These are phyloP conservation scores for Globisporangium recalcitrans DNA, from an alignment of 352 stramenopile species.

Conservation along the genomic window DNA sequence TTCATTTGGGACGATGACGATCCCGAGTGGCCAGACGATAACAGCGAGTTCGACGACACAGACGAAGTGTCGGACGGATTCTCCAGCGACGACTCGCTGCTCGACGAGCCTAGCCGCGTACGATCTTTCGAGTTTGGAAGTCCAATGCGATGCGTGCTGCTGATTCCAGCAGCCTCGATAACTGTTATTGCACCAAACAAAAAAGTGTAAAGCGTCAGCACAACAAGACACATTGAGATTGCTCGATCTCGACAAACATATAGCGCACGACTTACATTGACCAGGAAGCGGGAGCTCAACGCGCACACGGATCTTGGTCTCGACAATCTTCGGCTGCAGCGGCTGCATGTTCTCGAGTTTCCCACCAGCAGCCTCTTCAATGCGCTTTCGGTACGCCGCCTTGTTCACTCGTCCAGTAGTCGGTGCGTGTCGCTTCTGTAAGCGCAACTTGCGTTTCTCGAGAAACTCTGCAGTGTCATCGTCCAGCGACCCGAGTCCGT, in stretches of 20 bases:
- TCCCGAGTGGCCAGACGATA: slow-evolving; percentile 41
- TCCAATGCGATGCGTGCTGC: slow-evolving; percentile 13
- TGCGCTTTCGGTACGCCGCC: slow-evolving; percentile 58
- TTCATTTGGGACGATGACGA: slow-evolving; percentile 26
- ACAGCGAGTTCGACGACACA: slow-evolving; percentile 22
- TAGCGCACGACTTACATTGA: slow-evolving; percentile 47
- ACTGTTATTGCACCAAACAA: slow-evolving; percentile 20
- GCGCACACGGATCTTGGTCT: slow-evolving; percentile 57
- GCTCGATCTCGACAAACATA: background rate
- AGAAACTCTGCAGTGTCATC: slow-evolving; percentile 67
- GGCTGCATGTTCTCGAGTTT: slow-evolving; percentile 78
- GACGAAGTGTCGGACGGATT: slow-evolving; percentile 54
- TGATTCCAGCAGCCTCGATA: slow-evolving; percentile 40
- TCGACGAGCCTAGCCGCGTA: slow-evolving; percentile 30
- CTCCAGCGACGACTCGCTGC: slow-evolving; percentile 29
- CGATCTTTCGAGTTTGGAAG: slow-evolving; percentile 21
- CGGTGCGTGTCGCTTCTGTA: slow-evolving; percentile 61
- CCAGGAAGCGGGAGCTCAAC: slow-evolving; percentile 71
- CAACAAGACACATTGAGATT: slow-evolving; percentile 9
- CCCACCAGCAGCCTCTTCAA: slow-evolving; percentile 69
- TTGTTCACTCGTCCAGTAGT: slow-evolving; percentile 75
- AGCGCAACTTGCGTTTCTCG: slow-evolving; percentile 68
- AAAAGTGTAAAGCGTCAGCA: background rate
- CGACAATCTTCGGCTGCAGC: slow-evolving; percentile 53
- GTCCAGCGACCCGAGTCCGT: slow-evolving; percentile 62